Evolutionary conservation across 2,329 filamentous ascomycete species (phyloP).

Genomic region (Cylindrodendrum hubeiense): DNA sequence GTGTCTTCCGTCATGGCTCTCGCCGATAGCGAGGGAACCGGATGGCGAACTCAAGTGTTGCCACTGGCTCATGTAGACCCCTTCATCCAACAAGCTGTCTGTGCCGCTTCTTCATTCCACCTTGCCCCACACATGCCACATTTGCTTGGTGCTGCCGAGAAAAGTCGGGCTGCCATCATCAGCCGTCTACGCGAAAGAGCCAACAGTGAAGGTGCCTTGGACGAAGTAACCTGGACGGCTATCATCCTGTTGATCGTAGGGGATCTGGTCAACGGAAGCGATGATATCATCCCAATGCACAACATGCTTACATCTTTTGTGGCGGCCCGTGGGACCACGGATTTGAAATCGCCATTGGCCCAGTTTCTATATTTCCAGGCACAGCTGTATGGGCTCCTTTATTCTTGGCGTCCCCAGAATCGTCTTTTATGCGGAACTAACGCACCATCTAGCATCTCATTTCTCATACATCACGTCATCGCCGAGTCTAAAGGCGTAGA

Average conservation of each 20-base stretch:
- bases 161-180: background rate
- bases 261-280: background rate
- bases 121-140: background rate
- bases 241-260: background rate
- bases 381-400: background rate
- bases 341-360: background rate
- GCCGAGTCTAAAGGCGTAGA: background rate
- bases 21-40: background rate
- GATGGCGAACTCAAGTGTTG: background rate
- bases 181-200: background rate
- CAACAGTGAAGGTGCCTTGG: background rate
- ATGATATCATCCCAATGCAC: background rate
- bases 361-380: background rate
- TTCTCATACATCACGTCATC: background rate
- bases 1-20: background rate
- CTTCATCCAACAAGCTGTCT: background rate
- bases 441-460: background rate
- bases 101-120: background rate
- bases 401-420: too few species aligned
- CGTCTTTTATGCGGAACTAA: background rate
- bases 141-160: background rate
- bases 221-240: background rate
- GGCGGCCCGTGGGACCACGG: background rate
- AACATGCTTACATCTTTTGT: background rate
- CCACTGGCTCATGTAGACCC: slow-evolving; percentile 8